These are phyloP conservation scores for Polysphondylium violaceum DNA, from an alignment of 78 protist species.

Conservation along the genomic window DNA sequence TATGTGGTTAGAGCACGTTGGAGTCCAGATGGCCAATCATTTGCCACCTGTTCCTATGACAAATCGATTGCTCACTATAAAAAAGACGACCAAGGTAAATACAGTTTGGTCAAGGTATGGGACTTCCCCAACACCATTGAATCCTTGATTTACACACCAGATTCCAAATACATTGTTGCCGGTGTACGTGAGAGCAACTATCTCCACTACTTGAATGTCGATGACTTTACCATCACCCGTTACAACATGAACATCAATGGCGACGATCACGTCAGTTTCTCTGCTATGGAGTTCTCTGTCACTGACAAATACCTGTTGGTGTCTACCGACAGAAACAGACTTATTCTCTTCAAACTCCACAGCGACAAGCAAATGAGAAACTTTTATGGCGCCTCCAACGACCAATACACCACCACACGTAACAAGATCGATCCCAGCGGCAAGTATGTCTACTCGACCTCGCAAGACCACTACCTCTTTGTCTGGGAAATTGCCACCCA, in stretches of 20 bases:
- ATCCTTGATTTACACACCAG: conserved; percentile 44
- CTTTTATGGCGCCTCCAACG: conserved; percentile 79
- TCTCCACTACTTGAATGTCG: conserved; percentile 30
- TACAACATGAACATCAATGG: conserved; percentile 78
- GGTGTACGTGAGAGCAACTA: conserved; percentile 57
- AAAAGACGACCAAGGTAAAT: conserved; percentile 1
- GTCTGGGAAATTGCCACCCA: conserved; percentile 78
- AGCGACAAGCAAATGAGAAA: conserved; percentile 60
- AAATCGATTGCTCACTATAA: conserved; percentile 26
- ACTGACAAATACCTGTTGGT: conserved; percentile 60
- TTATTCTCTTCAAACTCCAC: conserved; percentile 42
- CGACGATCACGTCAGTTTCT: conserved; percentile 80
- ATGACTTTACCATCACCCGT: neutral
- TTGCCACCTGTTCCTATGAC: conserved; percentile 79
- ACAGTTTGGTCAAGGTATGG: neutral
- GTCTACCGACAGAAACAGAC: conserved; percentile 65
- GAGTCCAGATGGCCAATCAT: conserved; percentile 62
- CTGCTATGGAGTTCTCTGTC: conserved; percentile 73
- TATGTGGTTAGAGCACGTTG: conserved; percentile 79
- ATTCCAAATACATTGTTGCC: conserved; percentile 31
- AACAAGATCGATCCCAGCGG: conserved; percentile 39
- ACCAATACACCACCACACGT: conserved; percentile 42
- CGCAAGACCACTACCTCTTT: conserved; percentile 69
- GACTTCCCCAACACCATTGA: conserved; percentile 32
- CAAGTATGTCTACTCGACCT: conserved; percentile 66